phyloP scores from a whole-genome alignment of 352 stramenopile genomes.

The Hyaloperonospora arabidopsidis region DNA sequence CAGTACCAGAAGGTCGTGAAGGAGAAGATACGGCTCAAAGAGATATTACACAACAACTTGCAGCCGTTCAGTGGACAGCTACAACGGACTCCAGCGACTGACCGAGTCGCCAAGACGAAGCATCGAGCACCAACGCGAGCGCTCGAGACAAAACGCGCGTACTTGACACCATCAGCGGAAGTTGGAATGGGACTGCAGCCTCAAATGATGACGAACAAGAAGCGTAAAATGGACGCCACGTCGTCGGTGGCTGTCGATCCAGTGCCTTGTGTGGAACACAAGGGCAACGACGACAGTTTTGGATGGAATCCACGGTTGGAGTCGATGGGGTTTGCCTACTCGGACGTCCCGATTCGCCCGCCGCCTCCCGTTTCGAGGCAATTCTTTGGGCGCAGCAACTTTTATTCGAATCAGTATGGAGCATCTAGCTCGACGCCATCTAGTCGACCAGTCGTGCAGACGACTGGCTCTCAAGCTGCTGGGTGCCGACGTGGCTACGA shows the following conservation, averaged over 20 bases:
- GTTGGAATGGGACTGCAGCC: slow-evolving; percentile 20
- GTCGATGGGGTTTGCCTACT: slow-evolving; percentile 48
- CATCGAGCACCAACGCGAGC: slow-evolving; percentile 7
- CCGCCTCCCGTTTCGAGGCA: slow-evolving; percentile 25
- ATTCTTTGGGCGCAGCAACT: slow-evolving; percentile 46
- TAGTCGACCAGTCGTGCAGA: slow-evolving; percentile 35
- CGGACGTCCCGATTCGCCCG: slow-evolving; percentile 48
- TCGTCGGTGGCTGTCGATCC: slow-evolving; percentile 6
- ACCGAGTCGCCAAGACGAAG: slow-evolving; percentile 31
- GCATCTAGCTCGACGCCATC: slow-evolving; percentile 49
- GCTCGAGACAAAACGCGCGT: slow-evolving; percentile 24
- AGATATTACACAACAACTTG: slow-evolving; percentile 46
- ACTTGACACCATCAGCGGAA: slow-evolving; percentile 4
- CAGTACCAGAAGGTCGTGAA: slow-evolving; percentile 80
- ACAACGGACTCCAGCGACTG: slow-evolving; percentile 11
- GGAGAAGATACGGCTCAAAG: slow-evolving; percentile 65
- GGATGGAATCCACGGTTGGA: slow-evolving; percentile 30
- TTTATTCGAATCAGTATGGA: slow-evolving; percentile 65
- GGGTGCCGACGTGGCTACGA: slow-evolving; percentile 63
- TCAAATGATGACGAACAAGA: slow-evolving; percentile 45
- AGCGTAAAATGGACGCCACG: slow-evolving; percentile 37
- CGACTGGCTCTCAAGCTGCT: slow-evolving; percentile 18
- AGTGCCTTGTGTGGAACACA: slow-evolving; percentile 14
- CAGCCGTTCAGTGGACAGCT: slow-evolving; percentile 11
- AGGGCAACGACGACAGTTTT: slow-evolving; percentile 6